Percentiles rank a stretch among this genome's conserved stretches.
Evolutionary conservation across 2,329 filamentous ascomycete species (phyloP).

Genomic region (Aspergillus intermedius): DNA sequence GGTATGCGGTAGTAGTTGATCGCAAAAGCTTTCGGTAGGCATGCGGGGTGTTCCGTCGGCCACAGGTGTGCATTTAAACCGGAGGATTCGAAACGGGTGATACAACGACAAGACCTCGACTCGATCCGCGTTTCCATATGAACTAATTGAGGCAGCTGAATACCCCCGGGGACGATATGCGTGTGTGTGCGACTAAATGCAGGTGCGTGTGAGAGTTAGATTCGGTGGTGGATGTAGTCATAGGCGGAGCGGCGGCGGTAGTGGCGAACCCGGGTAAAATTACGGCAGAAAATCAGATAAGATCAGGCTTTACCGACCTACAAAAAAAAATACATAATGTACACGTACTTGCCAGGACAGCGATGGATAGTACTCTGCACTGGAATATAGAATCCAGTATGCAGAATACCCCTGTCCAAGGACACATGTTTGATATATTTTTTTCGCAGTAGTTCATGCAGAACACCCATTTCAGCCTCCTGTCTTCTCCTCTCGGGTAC

Average conservation of each 20-base stretch:
- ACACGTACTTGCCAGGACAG: neutral
- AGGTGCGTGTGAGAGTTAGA: neutral
- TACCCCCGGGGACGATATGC: neutral
- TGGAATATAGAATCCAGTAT: too few relatives aligned
- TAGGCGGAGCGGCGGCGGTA: neutral
- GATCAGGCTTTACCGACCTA: neutral
- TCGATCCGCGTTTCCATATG: neutral
- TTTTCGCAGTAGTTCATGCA: neutral
- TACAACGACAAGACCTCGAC: neutral
- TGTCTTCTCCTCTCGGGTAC: neutral
- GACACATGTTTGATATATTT: too few relatives aligned
- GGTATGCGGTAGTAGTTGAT: neutral
- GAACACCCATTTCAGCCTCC: neutral
- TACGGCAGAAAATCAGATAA: neutral
- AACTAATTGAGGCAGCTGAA: neutral
- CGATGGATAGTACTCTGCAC: too few relatives aligned
- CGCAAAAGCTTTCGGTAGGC: neutral
- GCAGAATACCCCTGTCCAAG: too few relatives aligned
- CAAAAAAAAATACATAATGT: neutral
- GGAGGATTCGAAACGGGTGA: neutral
- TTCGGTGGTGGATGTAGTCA: neutral
- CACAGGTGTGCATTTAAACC: neutral
- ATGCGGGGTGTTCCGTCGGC: neutral
- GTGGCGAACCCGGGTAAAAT: neutral
- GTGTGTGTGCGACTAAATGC: neutral